Evolutionary conservation across 805 yeast species (phyloP).

Genomic region (Teunomyces pallodes): DNA sequence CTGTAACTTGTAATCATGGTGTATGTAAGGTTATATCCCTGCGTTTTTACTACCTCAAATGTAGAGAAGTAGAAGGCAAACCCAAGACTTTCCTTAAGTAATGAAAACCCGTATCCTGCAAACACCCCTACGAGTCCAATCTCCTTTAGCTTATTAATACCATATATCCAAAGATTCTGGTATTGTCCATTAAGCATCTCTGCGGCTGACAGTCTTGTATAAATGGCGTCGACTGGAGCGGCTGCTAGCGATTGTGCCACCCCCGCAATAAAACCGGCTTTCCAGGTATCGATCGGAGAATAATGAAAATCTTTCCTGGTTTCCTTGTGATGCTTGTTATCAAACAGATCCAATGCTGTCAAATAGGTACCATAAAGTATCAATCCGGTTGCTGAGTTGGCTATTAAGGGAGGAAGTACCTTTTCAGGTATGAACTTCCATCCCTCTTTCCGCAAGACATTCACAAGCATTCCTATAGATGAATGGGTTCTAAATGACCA

Average conservation of each 20-base stretch:
- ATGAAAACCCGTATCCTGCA: constrained; percentile 81
- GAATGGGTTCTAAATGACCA: constrained; percentile 69
- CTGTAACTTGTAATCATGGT: constrained; percentile 43
- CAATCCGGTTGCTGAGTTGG: constrained; percentile 86
- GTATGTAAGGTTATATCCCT: constrained; percentile 51
- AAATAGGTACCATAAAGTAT: constrained; percentile 83
- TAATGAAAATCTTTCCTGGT: constrained; percentile 13
- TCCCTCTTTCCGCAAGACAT: constrained; percentile 73
- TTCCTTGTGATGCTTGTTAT: constrained; percentile 10
- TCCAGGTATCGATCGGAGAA: constrained; percentile 55
- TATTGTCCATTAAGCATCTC: constrained; percentile 68
- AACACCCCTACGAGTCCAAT: constrained; percentile 82
- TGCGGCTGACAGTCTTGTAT: constrained; percentile 73
- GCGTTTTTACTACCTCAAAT: constrained; percentile 76
- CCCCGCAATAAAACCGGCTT: constrained; percentile 86
- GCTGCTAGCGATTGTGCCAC: constrained; percentile 85
- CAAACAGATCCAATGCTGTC: constrained; percentile 41
- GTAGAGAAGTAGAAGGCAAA: constrained; percentile 82
- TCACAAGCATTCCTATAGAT: constrained; percentile 66
- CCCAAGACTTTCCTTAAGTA: constrained; percentile 76
- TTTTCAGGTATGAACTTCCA: constrained; percentile 85
- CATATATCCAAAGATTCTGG: constrained; percentile 75
- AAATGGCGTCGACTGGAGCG: constrained; percentile 90
- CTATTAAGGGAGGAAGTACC: constrained; percentile 81
- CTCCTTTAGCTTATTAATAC: constrained; percentile 61